Base-by-base conservation (phyloP, 345 rosid species). In the Lagerstroemia speciosa region DNA sequence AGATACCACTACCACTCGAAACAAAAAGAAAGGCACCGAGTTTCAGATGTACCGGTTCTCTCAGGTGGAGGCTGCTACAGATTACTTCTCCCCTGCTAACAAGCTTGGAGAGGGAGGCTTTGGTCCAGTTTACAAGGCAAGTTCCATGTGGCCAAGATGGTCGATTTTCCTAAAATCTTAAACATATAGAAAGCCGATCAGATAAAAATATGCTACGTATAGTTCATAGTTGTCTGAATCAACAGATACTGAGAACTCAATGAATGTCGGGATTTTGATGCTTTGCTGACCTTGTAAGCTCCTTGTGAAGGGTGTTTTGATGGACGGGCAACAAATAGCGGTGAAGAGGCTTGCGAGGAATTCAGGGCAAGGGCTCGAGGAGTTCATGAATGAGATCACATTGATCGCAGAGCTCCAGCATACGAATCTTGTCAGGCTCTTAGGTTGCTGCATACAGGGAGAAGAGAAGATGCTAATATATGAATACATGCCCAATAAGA, bases 31-130 rank as follows among this genome's bases (percentile, higher is more conserved):
- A 24, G 77, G 73, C 27, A 22, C 50, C 8, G 83, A 83, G 43
- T 67, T 83, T 32, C 81, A 74, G 14, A 30, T 75, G 75, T 76
- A 73, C 66, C 73, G 74, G 61, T 80, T 83, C 63, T 65, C 24
- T 22, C 70, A 75, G 24, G 66, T 83, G 37, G 62, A 72, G 30
- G 53, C 67, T 7, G 80, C 80, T 2, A 78, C 83, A 3, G 33
- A 69, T 57, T 62, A 65, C 75, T 83, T 83, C 69, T 70, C 77
- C 19, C 72, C 64, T 10, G 75, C 69, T 30, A 83, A 83, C 65
- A 80, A 73, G 72, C 72, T 83, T 3, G 86, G 86, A 5, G 73
- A 78, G 66, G 86, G 86, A 10, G 86, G 86, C 5, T 83, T 83
- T 69, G 86, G 86, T 2, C 67, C 55, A 6, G 86, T 83, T 58